Evolutionary conservation across 495 filamentous ascomycete species (phyloP).

Genomic region (Talaromyces proteolyticus): DNA sequence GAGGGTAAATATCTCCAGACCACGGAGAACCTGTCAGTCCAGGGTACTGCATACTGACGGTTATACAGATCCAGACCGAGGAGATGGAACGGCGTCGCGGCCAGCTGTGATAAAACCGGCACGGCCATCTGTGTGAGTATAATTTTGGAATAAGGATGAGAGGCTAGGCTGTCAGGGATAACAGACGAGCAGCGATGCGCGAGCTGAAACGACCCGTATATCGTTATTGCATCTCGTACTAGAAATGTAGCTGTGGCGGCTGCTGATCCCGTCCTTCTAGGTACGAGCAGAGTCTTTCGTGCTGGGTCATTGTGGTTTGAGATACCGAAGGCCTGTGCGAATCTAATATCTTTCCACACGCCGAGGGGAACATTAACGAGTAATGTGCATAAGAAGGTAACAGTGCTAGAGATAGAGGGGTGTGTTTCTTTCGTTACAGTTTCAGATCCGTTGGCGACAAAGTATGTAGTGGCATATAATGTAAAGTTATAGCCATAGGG

Average conservation of each 20-base stretch:
- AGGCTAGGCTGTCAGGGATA: slow-evolving; percentile 18
- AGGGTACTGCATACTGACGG: slow-evolving; percentile 15
- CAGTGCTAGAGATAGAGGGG: slow-evolving; percentile 13
- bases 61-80: slow-evolving; percentile 28
- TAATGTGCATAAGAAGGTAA: slow-evolving; percentile 20
- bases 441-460: slow-evolving; percentile 26
- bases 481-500: slow-evolving; percentile 24
- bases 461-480: slow-evolving; percentile 27
- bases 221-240: slow-evolving; percentile 28
- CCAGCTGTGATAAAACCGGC: slow-evolving; percentile 25
- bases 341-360: slow-evolving; percentile 31
- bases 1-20: slow-evolving; percentile 19
- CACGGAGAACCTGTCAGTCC: slow-evolving; percentile 15
- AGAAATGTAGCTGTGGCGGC: slow-evolving; percentile 46
- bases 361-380: slow-evolving; percentile 28
- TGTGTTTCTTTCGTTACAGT: slow-evolving; percentile 17
- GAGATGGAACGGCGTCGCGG: slow-evolving; percentile 28
- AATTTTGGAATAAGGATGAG: slow-evolving; percentile 19
- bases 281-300: slow-evolving; percentile 7
- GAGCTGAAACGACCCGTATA: slow-evolving; percentile 32
- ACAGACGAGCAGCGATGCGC: slow-evolving; percentile 14
- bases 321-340: slow-evolving; percentile 24
- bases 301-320: slow-evolving; percentile 1
- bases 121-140: slow-evolving; percentile 26
- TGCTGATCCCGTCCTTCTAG: slow-evolving; percentile 10